A percentile compares a stretch with the other conserved stretches of the same genome.
Conservation (phyloP, 1,284 basidiomycete genomes). For the Trichosporon sp. region DNA sequence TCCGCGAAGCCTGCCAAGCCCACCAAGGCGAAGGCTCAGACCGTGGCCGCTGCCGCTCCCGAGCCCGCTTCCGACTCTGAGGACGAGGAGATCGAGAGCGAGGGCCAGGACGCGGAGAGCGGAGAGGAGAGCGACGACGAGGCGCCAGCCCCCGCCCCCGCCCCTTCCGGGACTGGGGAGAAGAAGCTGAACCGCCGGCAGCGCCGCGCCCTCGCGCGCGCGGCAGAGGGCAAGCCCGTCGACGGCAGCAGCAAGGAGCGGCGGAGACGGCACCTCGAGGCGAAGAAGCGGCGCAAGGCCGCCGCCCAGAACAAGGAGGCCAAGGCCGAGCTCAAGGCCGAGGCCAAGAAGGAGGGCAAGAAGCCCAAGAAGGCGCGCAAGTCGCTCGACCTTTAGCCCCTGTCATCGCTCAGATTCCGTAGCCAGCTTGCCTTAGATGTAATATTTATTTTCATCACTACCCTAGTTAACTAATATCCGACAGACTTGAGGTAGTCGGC, state of each 20-base stretch:
- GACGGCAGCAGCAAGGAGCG: conserved; percentile 11
- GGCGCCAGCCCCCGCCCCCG: neutral
- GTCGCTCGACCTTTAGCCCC: neutral
- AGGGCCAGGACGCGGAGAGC: neutral
- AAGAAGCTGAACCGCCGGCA: conserved; percentile 17
- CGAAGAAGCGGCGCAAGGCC: conserved; percentile 2
- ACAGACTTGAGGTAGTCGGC: conserved; percentile 74
- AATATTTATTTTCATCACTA: neutral
- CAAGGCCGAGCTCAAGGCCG: conserved; percentile 8
- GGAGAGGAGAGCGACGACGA: neutral
- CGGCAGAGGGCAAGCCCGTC: conserved; percentile 12
- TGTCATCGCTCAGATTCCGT: neutral
- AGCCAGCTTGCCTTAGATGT: neutral
- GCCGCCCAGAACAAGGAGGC: conserved; percentile 5
- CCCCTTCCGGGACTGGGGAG: neutral
- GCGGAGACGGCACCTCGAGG: conserved; percentile 11
- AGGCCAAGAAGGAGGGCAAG: conserved; percentile 3
- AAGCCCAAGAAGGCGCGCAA: conserved; percentile 4
- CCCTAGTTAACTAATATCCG: conserved; percentile 44
- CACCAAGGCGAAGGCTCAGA: neutral
- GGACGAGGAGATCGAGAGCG: conserved; percentile 7
- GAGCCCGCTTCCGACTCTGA: neutral
- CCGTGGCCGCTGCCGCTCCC: neutral
- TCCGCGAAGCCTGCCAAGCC: conserved; percentile 1
- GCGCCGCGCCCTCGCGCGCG: conserved; percentile 14